Base-by-base conservation (phyloP, 345 rosid genomes). In the Stellera chamaejasme region DNA sequence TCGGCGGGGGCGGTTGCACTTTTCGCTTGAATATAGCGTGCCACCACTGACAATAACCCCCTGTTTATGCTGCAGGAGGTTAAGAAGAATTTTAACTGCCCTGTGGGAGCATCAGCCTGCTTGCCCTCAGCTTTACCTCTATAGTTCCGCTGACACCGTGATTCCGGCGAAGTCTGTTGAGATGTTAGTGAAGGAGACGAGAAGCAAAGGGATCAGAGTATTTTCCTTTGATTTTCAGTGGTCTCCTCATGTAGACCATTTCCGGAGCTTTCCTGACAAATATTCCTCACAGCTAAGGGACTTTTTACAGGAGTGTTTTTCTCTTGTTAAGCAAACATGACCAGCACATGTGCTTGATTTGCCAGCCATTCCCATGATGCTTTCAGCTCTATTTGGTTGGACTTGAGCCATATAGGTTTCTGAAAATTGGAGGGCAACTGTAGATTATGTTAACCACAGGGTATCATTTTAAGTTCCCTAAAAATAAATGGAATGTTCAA, bases 231-330 rank as follows among this genome's bases (percentile, higher is more conserved):
- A 89, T 69, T 93, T 93, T 43, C 60, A 36, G n/a, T 60, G 68
- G 10, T 82, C 99, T 50, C 83, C 97, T 13, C 99, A 93, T n/a
- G 99, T 89, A 3, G 96, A 89, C 62, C 99, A 93, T 74, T 84
- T 75, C 72, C 66, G 97, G 15, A 73, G 66, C 23, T 89, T 75
- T 64, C 88, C 94, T 4, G 60, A 74, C 50, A 27, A 59, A 56
- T 89, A 93, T 63, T 61, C 77, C 27, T 78, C 81, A 13, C 72
- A 69, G 71, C 81, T 93, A 27, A 67, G 70, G 42, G 68, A 62
- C 50, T 87, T 93, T 66, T 66, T 87, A 63, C 69, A 75, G 59
- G 79, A 78, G 56, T 89, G 97, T 64, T 72, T 83, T 63, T 68
- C 72, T 0, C 12, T 59, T 50, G 71, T 64, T 43, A 81, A 72